phyloP scores from a whole-genome alignment of 306 rosid species.

The Vigna radiata region DNA sequence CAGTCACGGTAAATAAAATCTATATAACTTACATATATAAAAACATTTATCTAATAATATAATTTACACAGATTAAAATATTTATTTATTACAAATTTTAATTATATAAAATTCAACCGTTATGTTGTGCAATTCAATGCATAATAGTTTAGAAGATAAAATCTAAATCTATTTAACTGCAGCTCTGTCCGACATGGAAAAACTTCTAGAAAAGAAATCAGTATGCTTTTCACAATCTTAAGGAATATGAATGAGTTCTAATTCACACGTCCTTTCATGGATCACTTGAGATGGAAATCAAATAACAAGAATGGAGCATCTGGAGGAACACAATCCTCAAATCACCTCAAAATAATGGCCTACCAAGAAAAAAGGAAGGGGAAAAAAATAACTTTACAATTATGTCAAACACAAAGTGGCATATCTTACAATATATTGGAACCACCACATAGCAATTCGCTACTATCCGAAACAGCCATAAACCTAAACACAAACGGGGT shows the following conservation, averaged over 20 bases:
- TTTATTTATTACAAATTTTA: no score
- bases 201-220: slow-evolving; percentile 29
- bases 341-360: slow-evolving; percentile 57
- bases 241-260: slow-evolving; percentile 55
- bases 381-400: slow-evolving; percentile 68
- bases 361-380: slow-evolving; percentile 41
- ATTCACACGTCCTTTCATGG: slow-evolving; percentile 51
- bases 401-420: slow-evolving; percentile 66
- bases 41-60: no score
- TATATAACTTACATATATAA: no score
- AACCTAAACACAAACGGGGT: slow-evolving; percentile 37
- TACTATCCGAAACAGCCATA: slow-evolving; percentile 56
- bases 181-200: background rate
- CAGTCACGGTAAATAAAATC: no score
- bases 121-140: no score
- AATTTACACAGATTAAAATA: no score
- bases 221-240: slow-evolving; percentile 41
- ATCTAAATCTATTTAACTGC: no score
- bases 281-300: slow-evolving; percentile 47
- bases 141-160: no score
- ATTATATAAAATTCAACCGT: no score
- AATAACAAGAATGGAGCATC: slow-evolving; percentile 59
- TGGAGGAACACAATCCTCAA: slow-evolving; percentile 60
- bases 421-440: slow-evolving; percentile 62
- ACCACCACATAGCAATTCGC: slow-evolving; percentile 52